Evolutionary conservation across 768 basidiomycete genomes (phyloP).

Genomic region (Auricularia auricula-judae): DNA sequence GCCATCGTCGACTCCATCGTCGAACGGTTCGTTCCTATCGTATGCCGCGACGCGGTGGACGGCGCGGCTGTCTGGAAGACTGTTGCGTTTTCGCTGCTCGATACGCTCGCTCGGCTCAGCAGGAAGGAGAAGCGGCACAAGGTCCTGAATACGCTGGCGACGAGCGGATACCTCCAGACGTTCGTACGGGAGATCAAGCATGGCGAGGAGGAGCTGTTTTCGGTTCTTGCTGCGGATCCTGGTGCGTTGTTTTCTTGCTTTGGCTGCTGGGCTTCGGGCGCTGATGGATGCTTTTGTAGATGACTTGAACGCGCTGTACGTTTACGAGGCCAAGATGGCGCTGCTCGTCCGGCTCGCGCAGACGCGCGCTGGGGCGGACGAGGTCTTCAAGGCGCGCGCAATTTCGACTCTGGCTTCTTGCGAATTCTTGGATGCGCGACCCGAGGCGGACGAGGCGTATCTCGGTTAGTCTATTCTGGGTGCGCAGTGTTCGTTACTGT

Average conservation of each 20-base stretch:
- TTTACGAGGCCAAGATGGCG: conserved; percentile 92
- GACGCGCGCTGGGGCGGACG: conserved; percentile 23
- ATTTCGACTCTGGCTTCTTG: conserved; percentile 69
- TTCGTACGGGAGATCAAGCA: conserved; percentile 82
- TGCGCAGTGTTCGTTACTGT: neutral
- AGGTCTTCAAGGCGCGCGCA: conserved; percentile 35
- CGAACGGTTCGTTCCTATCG: conserved; percentile 59
- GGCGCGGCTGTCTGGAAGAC: no score
- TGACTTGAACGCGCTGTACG: conserved; percentile 82
- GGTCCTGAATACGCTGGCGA: conserved; percentile 45
- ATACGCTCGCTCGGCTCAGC: conserved; percentile 29
- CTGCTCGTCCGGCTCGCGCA: conserved; percentile 77
- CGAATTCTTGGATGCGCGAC: conserved; percentile 78
- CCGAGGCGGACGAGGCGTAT: conserved; percentile 71
- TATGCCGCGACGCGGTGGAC: conserved; percentile 30
- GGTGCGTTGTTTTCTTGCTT: conserved; percentile 35
- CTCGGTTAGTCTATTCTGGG: conserved; percentile 41
- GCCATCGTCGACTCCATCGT: conserved; percentile 52
- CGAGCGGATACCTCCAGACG: conserved; percentile 68
- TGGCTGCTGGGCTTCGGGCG: neutral
- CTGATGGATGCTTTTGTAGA: conserved; percentile 32
- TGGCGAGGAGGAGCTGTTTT: conserved; percentile 59
- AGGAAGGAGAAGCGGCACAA: conserved; percentile 51
- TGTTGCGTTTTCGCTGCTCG: conserved; percentile 68
- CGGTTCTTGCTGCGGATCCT: conserved; percentile 79